Base-by-base conservation (phyloP, 164 flowering plant species). In the Vitis rupestris region DNA sequence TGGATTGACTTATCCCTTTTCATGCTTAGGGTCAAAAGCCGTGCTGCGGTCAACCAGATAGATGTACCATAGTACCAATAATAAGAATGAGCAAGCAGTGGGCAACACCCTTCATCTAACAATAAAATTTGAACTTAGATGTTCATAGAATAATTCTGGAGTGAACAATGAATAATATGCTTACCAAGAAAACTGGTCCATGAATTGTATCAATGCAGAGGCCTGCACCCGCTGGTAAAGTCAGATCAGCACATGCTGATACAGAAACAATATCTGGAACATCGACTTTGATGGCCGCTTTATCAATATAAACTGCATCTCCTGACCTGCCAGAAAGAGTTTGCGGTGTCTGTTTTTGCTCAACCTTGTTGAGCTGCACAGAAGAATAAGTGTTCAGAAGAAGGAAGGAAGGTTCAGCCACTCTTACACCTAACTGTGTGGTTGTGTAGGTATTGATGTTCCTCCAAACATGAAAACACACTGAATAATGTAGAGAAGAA, bases 221-320 rank as follows among this genome's bases (percentile, higher is more conserved):
- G 75, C 94, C 98, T 19, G 99, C 92, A 74, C 99, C 99, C 48
- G 97, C 93, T 12, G 98, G 99, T 68, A 95, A 78, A 47, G 99
- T 95, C 66, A 95, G 86, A 82, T 95, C 99, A 65, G 95, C 86
- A 82, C 95, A 93, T 60, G 97, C 85, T 67, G 98, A 85, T 58
- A 91, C 92, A 69, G 96, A 91, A 53, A 87, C 76, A 58, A 94
- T 94, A 76, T 90, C 94, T 50, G 88, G 78, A 74, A 95, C 75
- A 19, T 91, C 85, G 29, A 95, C 84, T 81, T 72, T 86, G 50
- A 89, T 63, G 19, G 79, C 70, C 67, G 79, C 65, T 76, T 77
- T 90, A 66, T 79, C 84, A 48, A 10, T 47, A n/a, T 65, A 67
- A 23, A 7, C 67, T 27, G 65, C 64, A 66, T 82, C 88, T 63